A percentile compares a stretch with the other conserved stretches of the same genome.
Evolutionary conservation across 176 grass and related monocot species (phyloP).

Genomic region (Oryza punctata): DNA sequence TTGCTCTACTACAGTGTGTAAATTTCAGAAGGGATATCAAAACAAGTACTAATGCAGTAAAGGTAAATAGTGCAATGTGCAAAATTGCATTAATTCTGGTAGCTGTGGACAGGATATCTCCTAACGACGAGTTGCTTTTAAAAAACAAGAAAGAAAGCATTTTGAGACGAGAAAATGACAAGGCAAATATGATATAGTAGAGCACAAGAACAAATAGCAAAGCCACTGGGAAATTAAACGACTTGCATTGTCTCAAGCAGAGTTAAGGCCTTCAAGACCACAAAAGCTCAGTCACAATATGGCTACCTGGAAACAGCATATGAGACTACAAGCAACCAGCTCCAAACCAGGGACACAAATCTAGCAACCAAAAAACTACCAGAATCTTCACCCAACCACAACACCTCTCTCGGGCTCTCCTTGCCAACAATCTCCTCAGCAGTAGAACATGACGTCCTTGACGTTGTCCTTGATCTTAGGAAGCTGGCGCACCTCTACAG

Average conservation of each 20-base stretch:
- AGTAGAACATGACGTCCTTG: slow-evolving; percentile 86
- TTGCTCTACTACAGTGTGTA: no score
- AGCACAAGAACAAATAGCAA: not conserved
- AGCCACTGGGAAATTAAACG: not conserved
- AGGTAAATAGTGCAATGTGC: not conserved
- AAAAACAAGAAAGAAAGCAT: not conserved
- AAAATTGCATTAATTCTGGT: not conserved
- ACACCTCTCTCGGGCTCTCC: not conserved
- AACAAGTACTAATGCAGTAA: not conserved
- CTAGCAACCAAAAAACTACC: not conserved
- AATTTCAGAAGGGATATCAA: no score
- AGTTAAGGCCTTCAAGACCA: slow-evolving; percentile 28
- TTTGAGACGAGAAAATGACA: not conserved
- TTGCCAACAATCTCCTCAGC: slow-evolving; percentile 41
- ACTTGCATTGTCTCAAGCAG: slow-evolving; percentile 26
- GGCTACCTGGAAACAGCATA: slow-evolving; percentile 21
- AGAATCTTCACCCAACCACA: slow-evolving; percentile 10
- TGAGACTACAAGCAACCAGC: slow-evolving; percentile 6
- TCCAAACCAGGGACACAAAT: not conserved
- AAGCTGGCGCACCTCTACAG: slow-evolving; percentile 57
- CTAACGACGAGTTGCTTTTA: not conserved
- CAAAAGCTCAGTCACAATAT: slow-evolving; percentile 31
- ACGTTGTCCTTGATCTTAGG: slow-evolving; percentile 74
- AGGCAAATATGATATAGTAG: slow-evolving; percentile 12
- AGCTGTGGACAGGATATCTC: not conserved